These are phyloP conservation scores for Tetrapisispora iriomotensis DNA, from an alignment of 805 yeast genomes.

Conservation along the genomic window DNA sequence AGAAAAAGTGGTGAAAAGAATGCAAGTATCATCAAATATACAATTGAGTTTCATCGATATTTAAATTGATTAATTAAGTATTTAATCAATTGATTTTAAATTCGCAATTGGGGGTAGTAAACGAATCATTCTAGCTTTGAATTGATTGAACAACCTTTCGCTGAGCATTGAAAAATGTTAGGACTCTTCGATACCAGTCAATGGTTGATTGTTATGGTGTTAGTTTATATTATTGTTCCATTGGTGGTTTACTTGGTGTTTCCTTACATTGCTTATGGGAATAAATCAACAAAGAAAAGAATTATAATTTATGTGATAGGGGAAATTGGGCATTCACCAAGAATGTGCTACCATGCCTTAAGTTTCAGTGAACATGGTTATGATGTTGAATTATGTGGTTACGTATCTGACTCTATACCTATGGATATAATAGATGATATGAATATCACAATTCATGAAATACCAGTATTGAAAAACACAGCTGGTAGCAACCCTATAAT, in stretches of 20 bases:
- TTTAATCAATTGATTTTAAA: background rate
- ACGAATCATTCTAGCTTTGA: no score
- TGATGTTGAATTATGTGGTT: conserved; percentile 79
- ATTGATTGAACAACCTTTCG: background rate
- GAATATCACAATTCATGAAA: conserved; percentile 41
- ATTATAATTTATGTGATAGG: conserved; percentile 80
- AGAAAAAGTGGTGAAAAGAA: no score
- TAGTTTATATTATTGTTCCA: conserved; percentile 37
- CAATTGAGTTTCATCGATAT: no score
- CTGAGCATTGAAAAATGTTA: background rate
- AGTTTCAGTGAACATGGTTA: conserved; percentile 63
- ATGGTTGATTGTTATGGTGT: conserved; percentile 28
- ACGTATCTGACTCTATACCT: conserved; percentile 50
- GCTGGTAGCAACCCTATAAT: conserved; percentile 3
- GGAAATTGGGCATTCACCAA: conserved; percentile 89
- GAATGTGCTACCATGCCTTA: conserved; percentile 84
- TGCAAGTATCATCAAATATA: background rate
- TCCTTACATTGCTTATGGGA: conserved; percentile 30
- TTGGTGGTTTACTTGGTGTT: conserved; percentile 25
- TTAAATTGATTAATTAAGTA: no score
- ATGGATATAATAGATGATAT: conserved; percentile 39
- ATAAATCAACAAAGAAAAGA: conserved; percentile 36
- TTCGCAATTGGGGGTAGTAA: background rate
- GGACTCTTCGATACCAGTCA: background rate
- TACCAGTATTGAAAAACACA: conserved; percentile 7